Conservation (phyloP, 306 rosid species). For the Macrotyloma uniflorum region DNA sequence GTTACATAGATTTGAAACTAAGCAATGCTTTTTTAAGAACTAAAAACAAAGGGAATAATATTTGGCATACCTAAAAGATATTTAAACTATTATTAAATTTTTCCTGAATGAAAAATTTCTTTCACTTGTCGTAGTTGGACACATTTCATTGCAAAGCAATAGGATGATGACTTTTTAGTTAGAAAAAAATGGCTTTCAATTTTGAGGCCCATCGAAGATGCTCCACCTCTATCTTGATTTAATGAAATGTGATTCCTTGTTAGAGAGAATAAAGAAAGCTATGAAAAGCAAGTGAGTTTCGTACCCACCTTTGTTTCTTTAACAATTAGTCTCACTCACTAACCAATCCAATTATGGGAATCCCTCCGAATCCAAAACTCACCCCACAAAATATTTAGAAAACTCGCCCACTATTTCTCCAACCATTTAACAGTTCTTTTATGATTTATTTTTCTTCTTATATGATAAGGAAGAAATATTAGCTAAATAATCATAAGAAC, state of each 20-base stretch:
- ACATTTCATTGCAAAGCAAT: not conserved
- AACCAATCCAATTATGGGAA: constrained; percentile 8
- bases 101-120: not conserved
- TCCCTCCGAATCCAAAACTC: not conserved
- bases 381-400: not conserved
- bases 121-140: not conserved
- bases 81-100: not conserved
- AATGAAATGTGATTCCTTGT: not conserved
- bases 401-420: not conserved
- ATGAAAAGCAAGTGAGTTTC: not conserved
- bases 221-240: not conserved
- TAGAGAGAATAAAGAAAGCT: not conserved
- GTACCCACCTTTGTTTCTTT: not conserved
- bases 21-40: too few species aligned
- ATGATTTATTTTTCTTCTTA: too few species aligned
- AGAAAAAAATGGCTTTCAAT: not conserved
- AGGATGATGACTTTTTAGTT: not conserved
- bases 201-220: too few species aligned
- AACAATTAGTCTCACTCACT: constrained; percentile 6
- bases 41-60: too few species aligned
- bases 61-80: too few species aligned
- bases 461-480: too few species aligned
- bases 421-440: not conserved
- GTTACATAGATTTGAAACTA: too few species aligned
- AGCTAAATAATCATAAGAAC: not conserved